A percentile compares a stretch with the other conserved stretches of the same genome.
These are phyloP conservation scores for Pleurostoma richardsiae DNA, from an alignment of 2,329 filamentous ascomycete genomes.

Conservation along the genomic window DNA sequence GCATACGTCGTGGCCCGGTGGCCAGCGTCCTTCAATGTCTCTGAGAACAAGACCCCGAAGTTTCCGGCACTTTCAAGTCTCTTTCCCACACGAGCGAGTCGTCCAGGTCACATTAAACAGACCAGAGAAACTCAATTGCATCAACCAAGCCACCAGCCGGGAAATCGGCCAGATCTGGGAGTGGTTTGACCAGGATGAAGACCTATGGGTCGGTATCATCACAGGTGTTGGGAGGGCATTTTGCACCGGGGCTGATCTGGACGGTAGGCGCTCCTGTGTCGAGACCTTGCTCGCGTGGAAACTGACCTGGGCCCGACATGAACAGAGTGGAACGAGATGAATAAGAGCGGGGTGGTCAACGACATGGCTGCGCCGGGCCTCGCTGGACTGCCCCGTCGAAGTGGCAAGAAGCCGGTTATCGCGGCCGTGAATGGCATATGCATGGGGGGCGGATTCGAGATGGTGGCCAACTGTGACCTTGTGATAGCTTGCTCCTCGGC, in stretches of 20 bases:
- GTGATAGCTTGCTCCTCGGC: conserved; percentile 56
- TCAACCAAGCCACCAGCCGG: conserved; percentile 39
- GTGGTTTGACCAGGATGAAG: conserved; percentile 53
- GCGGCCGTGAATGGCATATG: conserved; percentile 71
- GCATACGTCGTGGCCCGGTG: too few species aligned
- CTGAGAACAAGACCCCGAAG: conserved; percentile 5
- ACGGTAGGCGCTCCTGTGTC: too few species aligned
- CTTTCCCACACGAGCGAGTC: conserved; percentile 7
- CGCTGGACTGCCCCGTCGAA: conserved; percentile 57
- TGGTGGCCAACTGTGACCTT: conserved; percentile 66
- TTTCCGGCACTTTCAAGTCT: conserved; percentile 12
- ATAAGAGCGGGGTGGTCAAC: conserved; percentile 21
- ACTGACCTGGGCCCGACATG: too few species aligned
- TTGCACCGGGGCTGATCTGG: conserved; percentile 54
- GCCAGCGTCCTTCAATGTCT: conserved; percentile 4
- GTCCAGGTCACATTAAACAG: conserved; percentile 42
- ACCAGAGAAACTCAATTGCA: conserved; percentile 48
- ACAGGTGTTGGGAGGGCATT: conserved; percentile 60
- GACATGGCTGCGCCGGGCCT: conserved; percentile 46
- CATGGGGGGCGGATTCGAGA: conserved; percentile 70
- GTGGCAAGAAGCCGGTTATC: conserved; percentile 68
- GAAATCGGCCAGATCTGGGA: conserved; percentile 35
- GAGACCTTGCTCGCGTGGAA: too few species aligned
- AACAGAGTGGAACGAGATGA: conserved; percentile 47
- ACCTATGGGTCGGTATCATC: conserved; percentile 52